A percentile compares a stretch with the other conserved stretches of the same genome.
These are phyloP conservation scores for Kandelia obovata DNA, from an alignment of 345 rosid species.

Conservation along the genomic window DNA sequence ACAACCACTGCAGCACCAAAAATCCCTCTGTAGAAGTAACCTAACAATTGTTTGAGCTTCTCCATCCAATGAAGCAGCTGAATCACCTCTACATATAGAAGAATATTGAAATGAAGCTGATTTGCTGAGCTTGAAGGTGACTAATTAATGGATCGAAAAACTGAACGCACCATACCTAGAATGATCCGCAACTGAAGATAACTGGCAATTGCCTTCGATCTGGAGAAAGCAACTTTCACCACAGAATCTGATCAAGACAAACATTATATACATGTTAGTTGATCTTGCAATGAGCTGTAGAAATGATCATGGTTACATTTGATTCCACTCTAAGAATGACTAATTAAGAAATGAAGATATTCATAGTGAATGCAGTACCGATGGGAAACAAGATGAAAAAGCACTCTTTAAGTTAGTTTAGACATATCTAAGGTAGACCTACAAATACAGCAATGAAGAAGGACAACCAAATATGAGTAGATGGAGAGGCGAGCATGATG, in stretches of 20 bases:
- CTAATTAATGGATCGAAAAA: neutral
- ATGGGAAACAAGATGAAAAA: too few species aligned
- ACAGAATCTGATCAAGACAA: constrained; percentile 35
- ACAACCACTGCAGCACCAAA: neutral
- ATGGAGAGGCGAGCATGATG: too few species aligned
- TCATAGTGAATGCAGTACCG: too few species aligned
- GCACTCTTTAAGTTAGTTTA: too few species aligned
- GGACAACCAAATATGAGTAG: too few species aligned
- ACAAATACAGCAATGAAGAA: too few species aligned
- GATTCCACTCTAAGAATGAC: neutral
- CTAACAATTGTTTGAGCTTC: constrained; percentile 40
- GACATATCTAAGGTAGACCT: too few species aligned
- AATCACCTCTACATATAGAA: constrained; percentile 35
- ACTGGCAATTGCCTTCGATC: constrained; percentile 32
- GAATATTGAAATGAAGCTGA: neutral
- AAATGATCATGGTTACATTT: neutral
- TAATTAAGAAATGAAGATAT: neutral
- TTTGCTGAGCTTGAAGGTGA: neutral
- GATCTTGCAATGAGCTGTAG: neutral
- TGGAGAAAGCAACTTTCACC: constrained; percentile 25
- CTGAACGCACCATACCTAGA: constrained; percentile 43
- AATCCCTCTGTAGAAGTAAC: constrained; percentile 9
- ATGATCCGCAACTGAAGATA: constrained; percentile 50
- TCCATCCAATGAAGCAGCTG: constrained; percentile 48
- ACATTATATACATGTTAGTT: neutral